A percentile compares a stretch with the other conserved stretches of the same genome.
These are phyloP conservation scores for Didymosphaeria variabile DNA, from an alignment of 2,329 filamentous ascomycete species.

Conservation along the genomic window DNA sequence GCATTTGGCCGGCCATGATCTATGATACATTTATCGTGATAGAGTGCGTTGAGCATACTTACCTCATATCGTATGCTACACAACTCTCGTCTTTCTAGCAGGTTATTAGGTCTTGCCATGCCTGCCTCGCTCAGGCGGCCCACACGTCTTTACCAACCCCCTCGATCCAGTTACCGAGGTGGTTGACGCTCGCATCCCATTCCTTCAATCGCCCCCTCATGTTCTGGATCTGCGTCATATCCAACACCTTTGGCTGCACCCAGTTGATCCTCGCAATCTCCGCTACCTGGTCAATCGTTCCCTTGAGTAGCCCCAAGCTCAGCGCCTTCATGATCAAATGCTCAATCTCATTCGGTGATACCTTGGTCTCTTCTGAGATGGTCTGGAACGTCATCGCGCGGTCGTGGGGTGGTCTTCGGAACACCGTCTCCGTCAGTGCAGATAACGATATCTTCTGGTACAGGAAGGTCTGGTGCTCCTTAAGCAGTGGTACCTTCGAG, in stretches of 20 bases:
- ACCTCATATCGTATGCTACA: background rate
- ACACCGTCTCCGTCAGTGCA: conserved; percentile 93
- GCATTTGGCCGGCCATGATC: conserved; percentile 2
- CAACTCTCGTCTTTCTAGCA: background rate
- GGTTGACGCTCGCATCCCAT: conserved; percentile 96
- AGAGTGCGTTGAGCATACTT: background rate
- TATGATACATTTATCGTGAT: conserved; percentile 14
- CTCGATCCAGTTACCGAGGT: conserved; percentile 97
- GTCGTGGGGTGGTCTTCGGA: conserved; percentile 94
- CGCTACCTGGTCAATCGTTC: conserved; percentile 95
- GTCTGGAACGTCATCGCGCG: conserved; percentile 91
- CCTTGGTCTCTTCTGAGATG: conserved; percentile 92
- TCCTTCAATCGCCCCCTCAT: conserved; percentile 90
- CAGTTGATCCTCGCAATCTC: conserved; percentile 95
- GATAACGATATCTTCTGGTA: conserved; percentile 99
- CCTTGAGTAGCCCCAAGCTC: conserved; percentile 86
- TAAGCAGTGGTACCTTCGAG: conserved; percentile 78
- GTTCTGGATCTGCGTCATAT: conserved; percentile 91
- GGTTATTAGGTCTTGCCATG: background rate
- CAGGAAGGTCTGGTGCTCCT: conserved; percentile 81
- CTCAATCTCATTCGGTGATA: conserved; percentile 90
- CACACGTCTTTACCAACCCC: conserved; percentile 92
- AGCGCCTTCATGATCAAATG: conserved; percentile 99
- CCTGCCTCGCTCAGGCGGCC: conserved; percentile 66
- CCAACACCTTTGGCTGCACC: conserved; percentile 98